Base-by-base conservation (phyloP, 768 basidiomycete species). In the Kwoniella mangroviensis region DNA sequence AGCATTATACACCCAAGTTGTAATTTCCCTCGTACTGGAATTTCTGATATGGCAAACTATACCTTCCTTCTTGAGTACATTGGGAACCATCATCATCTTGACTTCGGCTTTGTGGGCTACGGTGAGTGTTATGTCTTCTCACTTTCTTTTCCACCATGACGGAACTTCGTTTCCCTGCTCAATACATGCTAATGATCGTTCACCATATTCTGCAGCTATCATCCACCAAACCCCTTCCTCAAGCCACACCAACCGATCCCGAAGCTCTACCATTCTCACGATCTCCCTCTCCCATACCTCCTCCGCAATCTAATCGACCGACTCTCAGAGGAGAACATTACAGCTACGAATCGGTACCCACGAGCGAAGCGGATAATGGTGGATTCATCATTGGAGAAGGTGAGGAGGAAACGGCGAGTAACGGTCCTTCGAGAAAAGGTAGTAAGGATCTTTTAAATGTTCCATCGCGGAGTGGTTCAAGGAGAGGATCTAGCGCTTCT, bases 11-110 rank as follows among this genome's bases (percentile, higher is more conserved):
- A 83, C 85, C 4, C 71, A 90, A 87, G 86, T 92, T 45, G 84
- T 92, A n/a, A 92, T 90, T 76, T 88, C 91, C 0, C 84, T 86
- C 2, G 78, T 89, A 17, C 84, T 92, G 12, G 90, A 94, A 79
- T 84, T 87, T 4, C 71, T 90, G 52, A 86, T 91, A 74, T 91
- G 93, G 81, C 85, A 88, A 55, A 86, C 86, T 0, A 79, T 84
- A 5, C 91, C 91, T 0, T 87, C 90, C 1, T 72, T 85, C 1
- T 83, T 90, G 34, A 90, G 89, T 3, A 76, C 89, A 4, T 73
- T 88, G 11, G 92, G 92, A 1, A 89, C 88, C 1, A 54, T 84
- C 4, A 87, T 92, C 67, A 93, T 92, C 72, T 80, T 92, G 45
- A 73, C 84, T 1, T 86, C 88, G 11, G 91, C 91, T 0, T 71